Evolutionary conservation across 805 yeast genomes (phyloP).

Genomic region (Wickerhamiella sorbophila): DNA sequence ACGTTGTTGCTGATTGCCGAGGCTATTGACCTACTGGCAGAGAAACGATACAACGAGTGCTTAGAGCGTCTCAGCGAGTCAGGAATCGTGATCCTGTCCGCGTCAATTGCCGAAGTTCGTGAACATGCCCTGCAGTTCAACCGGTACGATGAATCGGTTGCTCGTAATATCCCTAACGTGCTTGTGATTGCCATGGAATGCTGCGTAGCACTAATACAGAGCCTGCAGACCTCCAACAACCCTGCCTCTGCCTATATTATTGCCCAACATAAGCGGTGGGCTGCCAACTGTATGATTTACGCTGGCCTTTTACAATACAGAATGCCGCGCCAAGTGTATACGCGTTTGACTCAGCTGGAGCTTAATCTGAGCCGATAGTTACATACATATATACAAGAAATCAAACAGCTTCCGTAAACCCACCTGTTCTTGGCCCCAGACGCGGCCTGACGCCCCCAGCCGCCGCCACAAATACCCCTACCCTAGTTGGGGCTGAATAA

Average conservation of each 20-base stretch:
- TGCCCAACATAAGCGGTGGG: slow-evolving; percentile 22
- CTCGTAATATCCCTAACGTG: slow-evolving; percentile 67
- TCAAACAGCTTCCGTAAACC: no score
- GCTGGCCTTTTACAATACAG: slow-evolving; percentile 91
- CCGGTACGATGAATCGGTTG: slow-evolving; percentile 50
- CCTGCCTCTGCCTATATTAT: slow-evolving; percentile 12
- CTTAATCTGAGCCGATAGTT: slow-evolving; percentile 4
- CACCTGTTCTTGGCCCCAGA: no score
- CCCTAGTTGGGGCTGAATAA: no score
- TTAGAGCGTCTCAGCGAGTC: slow-evolving; percentile 42
- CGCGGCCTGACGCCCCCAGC: no score
- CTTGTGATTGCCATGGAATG: slow-evolving; percentile 72
- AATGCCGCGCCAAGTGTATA: slow-evolving; percentile 48
- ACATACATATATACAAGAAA: background rate
- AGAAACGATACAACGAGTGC: slow-evolving; percentile 44
- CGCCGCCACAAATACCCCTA: no score
- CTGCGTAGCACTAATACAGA: slow-evolving; percentile 38
- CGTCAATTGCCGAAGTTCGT: slow-evolving; percentile 43
- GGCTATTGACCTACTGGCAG: slow-evolving; percentile 46
- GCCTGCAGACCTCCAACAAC: slow-evolving; percentile 21
- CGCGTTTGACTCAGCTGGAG: slow-evolving; percentile 17
- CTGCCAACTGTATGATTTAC: slow-evolving; percentile 81
- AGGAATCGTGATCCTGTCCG: slow-evolving; percentile 49
- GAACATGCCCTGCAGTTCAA: slow-evolving; percentile 54
- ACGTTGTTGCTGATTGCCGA: slow-evolving; percentile 51